Conservation (phyloP, 2,329 filamentous ascomycete genomes). For the Botrytis porri region DNA sequence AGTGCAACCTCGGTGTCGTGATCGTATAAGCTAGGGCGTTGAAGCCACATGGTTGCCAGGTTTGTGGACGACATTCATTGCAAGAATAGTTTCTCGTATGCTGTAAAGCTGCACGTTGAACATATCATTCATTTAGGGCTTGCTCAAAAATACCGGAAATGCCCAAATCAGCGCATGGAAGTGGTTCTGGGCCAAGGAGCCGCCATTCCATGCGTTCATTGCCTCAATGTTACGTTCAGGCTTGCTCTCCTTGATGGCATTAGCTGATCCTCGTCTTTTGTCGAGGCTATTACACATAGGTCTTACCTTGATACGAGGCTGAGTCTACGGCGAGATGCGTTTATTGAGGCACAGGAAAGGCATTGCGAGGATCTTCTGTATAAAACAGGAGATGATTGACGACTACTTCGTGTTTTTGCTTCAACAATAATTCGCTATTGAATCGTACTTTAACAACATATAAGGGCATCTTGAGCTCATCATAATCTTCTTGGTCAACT, state of each 20-base stretch:
- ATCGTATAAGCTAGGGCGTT: background rate
- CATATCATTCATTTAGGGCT: background rate
- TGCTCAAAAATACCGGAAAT: background rate
- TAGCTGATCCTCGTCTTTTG: background rate
- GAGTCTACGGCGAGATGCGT: conserved; percentile 5
- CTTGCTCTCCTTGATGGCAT: background rate
- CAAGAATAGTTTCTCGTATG: background rate
- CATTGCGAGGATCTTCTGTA: background rate
- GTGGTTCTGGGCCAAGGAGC: background rate
- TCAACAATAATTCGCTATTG: background rate
- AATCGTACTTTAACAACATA: background rate
- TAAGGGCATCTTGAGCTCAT: background rate
- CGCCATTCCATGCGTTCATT: background rate
- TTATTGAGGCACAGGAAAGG: background rate
- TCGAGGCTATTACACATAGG: conserved; percentile 2
- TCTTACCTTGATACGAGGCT: conserved; percentile 4
- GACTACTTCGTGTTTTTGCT: background rate
- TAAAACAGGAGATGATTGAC: background rate
- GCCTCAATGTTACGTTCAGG: background rate
- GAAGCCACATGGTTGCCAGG: conserved; percentile 2
- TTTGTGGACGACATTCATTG: background rate
- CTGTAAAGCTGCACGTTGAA: background rate
- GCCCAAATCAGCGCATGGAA: background rate
- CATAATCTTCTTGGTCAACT: background rate
- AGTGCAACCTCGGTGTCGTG: background rate